Evolutionary conservation across 225 moss, liverwort and hornwort genomes (phyloP), one percentile per base, ranked within the genome.

Genomic region (Marchantia polymorpha): DNA sequence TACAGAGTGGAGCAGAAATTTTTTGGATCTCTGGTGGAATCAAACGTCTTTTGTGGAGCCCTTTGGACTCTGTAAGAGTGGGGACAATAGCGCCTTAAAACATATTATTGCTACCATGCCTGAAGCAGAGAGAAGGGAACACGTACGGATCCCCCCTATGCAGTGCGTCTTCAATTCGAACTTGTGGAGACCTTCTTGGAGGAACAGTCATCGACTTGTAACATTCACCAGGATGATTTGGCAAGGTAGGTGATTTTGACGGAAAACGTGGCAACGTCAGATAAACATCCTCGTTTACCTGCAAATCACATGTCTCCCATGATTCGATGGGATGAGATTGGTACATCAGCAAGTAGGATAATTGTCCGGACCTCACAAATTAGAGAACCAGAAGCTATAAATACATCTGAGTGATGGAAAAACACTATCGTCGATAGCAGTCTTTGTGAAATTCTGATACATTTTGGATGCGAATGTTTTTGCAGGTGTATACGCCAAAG

Each of bases 141-240:
- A 99, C 81, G 97, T 99, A 52, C 89, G 92, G 81, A 87, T 99
- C 82, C 93, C 97, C 46, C 76, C 83, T 79, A 99, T 99, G 97
- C 97, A 99, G 81, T 99, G 97, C 70, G 89, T 95, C 27, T 99
- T 99, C 75, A 99, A 99, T 83, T 99, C 97, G 0, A 95, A 93
- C 81, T 84, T 99, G 84, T 99, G 97, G 97, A 90, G 91, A 88
- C 97, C 97, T n/a, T 95, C 88, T 46, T 93, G 92, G 93, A 92
- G 94, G 80, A 95, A 93, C 82, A 85, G 88, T 74, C 87, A 87
- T 74, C 88, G 97, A 22, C 86, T 99, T 80, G 73, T 94, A 11
- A 89, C 94, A 16, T 81, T 87, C 46, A 85, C 92, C 6, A 91
- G 83, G 82, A 84, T 80, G 49, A 90, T 99, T 55, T 99, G 97